These are phyloP conservation scores for Fraxinus dipetala DNA, from an alignment of 305 asterid species.

Conservation along the genomic window DNA sequence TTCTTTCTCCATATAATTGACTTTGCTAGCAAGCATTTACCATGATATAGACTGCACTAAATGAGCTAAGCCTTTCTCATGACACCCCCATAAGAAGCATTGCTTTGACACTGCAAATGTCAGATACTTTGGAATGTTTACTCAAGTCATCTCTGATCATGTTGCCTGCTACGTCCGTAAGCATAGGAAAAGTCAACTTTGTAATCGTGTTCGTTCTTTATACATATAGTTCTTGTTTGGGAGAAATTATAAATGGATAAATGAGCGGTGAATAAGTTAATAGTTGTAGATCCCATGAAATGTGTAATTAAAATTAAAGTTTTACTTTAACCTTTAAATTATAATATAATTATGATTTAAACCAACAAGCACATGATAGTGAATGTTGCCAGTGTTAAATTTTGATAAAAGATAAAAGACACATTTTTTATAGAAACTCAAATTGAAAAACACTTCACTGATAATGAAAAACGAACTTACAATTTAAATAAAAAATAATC, in stretches of 20 bases:
- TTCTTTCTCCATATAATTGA: not conserved
- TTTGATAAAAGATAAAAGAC: too few relatives aligned
- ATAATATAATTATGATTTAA: too few relatives aligned
- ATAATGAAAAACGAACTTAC: too few relatives aligned
- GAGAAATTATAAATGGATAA: not conserved
- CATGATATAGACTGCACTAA: not conserved
- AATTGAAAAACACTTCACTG: too few relatives aligned
- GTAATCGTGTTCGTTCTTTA: not conserved
- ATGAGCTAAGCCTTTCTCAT: not conserved
- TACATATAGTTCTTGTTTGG: not conserved
- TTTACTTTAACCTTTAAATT: too few relatives aligned
- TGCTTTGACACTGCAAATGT: not conserved
- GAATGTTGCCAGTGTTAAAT: not conserved
- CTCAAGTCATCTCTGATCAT: not conserved
- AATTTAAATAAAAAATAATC: too few relatives aligned
- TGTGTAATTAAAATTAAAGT: too few relatives aligned
- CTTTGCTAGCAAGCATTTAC: not conserved
- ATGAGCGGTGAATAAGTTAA: not conserved
- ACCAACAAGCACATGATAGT: not conserved
- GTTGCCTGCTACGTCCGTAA: not conserved
- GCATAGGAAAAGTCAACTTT: not conserved
- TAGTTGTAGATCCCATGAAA: too few relatives aligned
- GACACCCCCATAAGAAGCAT: not conserved
- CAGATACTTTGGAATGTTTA: not conserved
- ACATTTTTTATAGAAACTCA: too few relatives aligned